A percentile compares a stretch with the other conserved stretches of the same genome.
phyloP scores from a whole-genome alignment of 495 filamentous ascomycete genomes.

The Annulohypoxylon stygium region DNA sequence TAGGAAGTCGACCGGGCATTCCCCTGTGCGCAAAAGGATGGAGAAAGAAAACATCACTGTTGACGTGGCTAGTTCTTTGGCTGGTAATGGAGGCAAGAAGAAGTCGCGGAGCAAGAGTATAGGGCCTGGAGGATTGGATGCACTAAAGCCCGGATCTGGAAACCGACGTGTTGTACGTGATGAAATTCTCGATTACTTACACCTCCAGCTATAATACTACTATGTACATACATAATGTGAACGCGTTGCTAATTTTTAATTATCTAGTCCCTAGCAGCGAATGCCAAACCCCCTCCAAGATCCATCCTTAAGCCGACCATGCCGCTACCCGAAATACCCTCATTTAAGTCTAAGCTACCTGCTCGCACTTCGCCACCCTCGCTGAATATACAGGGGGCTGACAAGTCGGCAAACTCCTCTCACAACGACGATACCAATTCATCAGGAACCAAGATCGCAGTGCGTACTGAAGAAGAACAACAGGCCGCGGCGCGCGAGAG shows the following conservation, averaged over 20 bases:
- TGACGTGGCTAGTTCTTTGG: slow-evolving; percentile 63
- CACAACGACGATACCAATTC: slow-evolving; percentile 54
- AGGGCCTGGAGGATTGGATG: slow-evolving; percentile 89
- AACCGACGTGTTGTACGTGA: slow-evolving; percentile 83
- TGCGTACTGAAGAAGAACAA: slow-evolving; percentile 82
- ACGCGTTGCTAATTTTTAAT: slow-evolving; percentile 26
- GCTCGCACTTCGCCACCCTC: slow-evolving; percentile 42
- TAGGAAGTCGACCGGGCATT: slow-evolving; percentile 83
- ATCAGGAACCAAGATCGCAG: slow-evolving; percentile 61
- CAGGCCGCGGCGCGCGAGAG: slow-evolving; percentile 79
- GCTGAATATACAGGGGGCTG: slow-evolving; percentile 49
- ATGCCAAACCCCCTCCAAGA: slow-evolving; percentile 63
- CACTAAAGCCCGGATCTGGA: slow-evolving; percentile 79
- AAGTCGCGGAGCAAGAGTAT: slow-evolving; percentile 96
- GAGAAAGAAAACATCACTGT: slow-evolving; percentile 82
- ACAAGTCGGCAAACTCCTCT: slow-evolving; percentile 67
- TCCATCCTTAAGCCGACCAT: slow-evolving; percentile 91
- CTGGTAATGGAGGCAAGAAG: slow-evolving; percentile 64
- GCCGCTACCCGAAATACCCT: slow-evolving; percentile 73
- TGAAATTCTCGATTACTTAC: slow-evolving; percentile 22
- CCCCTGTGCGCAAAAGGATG: slow-evolving; percentile 61
- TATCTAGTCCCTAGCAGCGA: slow-evolving; percentile 63
- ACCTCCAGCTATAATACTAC: not conserved
- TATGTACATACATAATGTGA: slow-evolving; percentile 1
- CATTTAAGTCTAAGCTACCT: slow-evolving; percentile 57